Evolutionary conservation across 768 basidiomycete species (phyloP), one percentile per base, ranked within the genome.

Genomic region (Mycena maculata): DNA sequence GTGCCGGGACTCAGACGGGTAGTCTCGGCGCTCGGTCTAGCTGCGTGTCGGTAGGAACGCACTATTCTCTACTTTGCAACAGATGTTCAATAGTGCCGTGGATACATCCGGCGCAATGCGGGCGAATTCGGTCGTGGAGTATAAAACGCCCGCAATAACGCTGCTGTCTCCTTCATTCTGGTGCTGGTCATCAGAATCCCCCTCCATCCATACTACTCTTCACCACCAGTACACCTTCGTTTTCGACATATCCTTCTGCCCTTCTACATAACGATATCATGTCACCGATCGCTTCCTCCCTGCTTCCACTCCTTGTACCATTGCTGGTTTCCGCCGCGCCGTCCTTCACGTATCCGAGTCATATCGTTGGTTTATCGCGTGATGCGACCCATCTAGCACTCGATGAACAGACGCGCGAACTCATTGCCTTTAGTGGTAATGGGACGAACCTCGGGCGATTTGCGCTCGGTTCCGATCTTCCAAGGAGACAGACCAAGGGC

Each of bases 371-470:
- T 23, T 16, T 60, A 11, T 47, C 57, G 31, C n/a, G 22, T 4
- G 22, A 48, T 38, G 25, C 60, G 18, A 52, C 60, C 3, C 60
- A 52, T 15, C 60, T 61, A 11, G 60, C 49, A 4, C 28, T 41
- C 38, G 60, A 61, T 25, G 60, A 61, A 22, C 28, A 61, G 36
- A 20, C 49, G 2, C 23, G 28, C 15, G 60, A 61, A 23, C 10
- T 61, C 18, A 52, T 61, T 12, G 60, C 60, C 1, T 61, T 61
- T 36, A 31, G 15, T 20, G 18, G 39, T 2, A 15, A 18, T 7
- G 49, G 27, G 18, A 27, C 30, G 18, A 36, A 52, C 12, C 38
- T 61, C 25, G 60, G 60, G 3, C 60, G 60, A 2, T 61, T 61
- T 12, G 3, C 49, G 6, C 9, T 59, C n/a, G n/a, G n/a, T n/a